Percentiles rank a stretch among this genome's conserved stretches.
Conservation (phyloP, 2,329 filamentous ascomycete species). For the Ascochyta rabiei region DNA sequence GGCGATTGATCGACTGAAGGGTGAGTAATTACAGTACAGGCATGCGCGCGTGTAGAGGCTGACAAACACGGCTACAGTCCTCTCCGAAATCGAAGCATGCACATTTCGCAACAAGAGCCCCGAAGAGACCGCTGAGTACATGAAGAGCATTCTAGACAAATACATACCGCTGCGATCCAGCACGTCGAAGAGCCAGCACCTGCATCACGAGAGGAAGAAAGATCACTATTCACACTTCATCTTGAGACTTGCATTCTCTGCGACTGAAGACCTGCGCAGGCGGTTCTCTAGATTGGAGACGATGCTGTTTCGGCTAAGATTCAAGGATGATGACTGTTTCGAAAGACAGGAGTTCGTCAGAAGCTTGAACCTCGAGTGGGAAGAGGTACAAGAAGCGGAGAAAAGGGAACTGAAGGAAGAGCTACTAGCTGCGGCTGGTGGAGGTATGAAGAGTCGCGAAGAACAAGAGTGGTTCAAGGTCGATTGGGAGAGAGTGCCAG, state of each 20-base stretch:
- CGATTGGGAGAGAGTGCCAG: slow-evolving; percentile 91
- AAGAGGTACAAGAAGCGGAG: slow-evolving; percentile 80
- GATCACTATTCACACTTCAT: slow-evolving; percentile 99
- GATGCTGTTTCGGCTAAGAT: slow-evolving; percentile 83
- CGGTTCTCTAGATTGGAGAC: slow-evolving; percentile 88
- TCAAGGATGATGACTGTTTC: slow-evolving; percentile 73
- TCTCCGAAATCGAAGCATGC: slow-evolving; percentile 90
- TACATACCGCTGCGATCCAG: slow-evolving; percentile 81
- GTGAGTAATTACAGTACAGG: slow-evolving; percentile 41
- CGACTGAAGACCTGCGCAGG: slow-evolving; percentile 85
- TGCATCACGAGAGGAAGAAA: slow-evolving; percentile 80
- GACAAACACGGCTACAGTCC: slow-evolving; percentile 58
- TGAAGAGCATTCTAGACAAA: slow-evolving; percentile 86
- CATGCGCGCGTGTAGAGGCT: neutral
- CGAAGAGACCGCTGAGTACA: slow-evolving; percentile 81
- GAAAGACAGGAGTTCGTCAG: slow-evolving; percentile 80
- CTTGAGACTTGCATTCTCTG: slow-evolving; percentile 86
- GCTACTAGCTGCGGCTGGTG: slow-evolving; percentile 57
- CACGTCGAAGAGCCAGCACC: slow-evolving; percentile 63
- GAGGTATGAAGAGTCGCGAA: slow-evolving; percentile 62
- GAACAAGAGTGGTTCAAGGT: slow-evolving; percentile 96
- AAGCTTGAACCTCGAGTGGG: slow-evolving; percentile 81
- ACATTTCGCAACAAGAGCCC: slow-evolving; percentile 89
- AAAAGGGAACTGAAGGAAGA: slow-evolving; percentile 69
- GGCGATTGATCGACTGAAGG: slow-evolving; percentile 89